These are phyloP conservation scores for Ascochyta koolunga DNA, from an alignment of 2,329 filamentous ascomycete species.

Conservation along the genomic window DNA sequence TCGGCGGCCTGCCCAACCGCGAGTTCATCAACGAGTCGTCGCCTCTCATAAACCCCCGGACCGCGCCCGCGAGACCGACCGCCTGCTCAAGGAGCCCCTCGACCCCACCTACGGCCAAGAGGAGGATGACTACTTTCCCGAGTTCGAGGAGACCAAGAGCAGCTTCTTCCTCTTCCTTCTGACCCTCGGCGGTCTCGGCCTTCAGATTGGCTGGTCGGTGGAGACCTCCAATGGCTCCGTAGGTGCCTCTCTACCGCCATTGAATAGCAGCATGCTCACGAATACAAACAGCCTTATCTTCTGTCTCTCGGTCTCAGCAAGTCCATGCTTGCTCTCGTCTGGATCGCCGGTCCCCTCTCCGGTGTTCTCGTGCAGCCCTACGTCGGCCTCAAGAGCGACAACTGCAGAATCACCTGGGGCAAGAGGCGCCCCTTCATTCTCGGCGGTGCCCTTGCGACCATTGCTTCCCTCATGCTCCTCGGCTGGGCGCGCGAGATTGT, in stretches of 20 bases:
- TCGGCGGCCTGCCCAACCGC: conserved; percentile 23
- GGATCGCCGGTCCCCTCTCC: conserved; percentile 62
- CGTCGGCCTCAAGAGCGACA: conserved; percentile 60
- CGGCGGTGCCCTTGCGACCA: conserved; percentile 56
- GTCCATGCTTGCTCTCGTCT: conserved; percentile 58
- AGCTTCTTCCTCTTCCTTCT: conserved; percentile 84
- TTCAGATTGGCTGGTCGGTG: conserved; percentile 96
- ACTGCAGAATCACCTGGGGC: conserved; percentile 55
- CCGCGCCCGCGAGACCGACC: conserved; percentile 40
- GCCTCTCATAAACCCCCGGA: conserved; percentile 39
- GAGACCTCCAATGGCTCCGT: conserved; percentile 90
- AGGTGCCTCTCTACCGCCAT: conserved; percentile 31
- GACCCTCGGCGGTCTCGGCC: conserved; percentile 81
- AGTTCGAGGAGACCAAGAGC: conserved; percentile 73
- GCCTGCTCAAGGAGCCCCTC: conserved; percentile 41
- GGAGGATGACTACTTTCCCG: conserved; percentile 51
- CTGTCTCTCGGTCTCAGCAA: conserved; percentile 60
- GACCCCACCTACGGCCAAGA: conserved; percentile 45
- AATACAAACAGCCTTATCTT: conserved; percentile 53
- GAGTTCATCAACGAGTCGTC: conserved; percentile 45
- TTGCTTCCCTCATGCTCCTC: conserved; percentile 56
- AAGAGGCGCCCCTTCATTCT: conserved; percentile 60
- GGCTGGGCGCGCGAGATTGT: conserved; percentile 63
- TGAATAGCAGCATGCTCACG: background rate
- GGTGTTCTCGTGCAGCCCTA: conserved; percentile 61